Base-by-base conservation (phyloP, 2,329 filamentous ascomycete species). In the Graphium sp. region DNA sequence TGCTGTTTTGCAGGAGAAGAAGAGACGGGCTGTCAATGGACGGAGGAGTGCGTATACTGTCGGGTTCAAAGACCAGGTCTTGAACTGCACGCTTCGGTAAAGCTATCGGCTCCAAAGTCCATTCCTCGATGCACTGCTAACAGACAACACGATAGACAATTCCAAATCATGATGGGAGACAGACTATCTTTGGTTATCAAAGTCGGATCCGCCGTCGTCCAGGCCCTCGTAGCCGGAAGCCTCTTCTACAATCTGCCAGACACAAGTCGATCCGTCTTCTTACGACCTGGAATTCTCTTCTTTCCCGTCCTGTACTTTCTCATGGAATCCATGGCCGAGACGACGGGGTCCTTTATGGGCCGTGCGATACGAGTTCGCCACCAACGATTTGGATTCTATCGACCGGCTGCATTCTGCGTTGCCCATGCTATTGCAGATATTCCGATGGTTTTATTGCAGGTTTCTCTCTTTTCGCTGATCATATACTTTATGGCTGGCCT, bases 161-260 rank as follows among this genome's bases (percentile, higher is more conserved):
- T 43, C 26, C 44, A 45, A 25, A 41, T 45, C 17, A 42, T 48
- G 34, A 40, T 46, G 33, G 46, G 47, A 11, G 44, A 50, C 33
- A 36, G 45, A 12, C 26, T 45, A 6, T 41, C 48, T 1, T 43
- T 49, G 8, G 35, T 40, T 7, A 36, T 46, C 11, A 42, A 48
- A 24, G 31, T 69, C 2, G 58, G 69, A 34, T 74, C 77, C 40
- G 74, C 78, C 40, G 60, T 66, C 22, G 54, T 70, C 35, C 66
- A 78, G 53, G 66, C 73, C 19, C 52, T 82, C 27, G 66, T 82
- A 37, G 63, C 77, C 29, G 69, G 37, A 58, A 67, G 45, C 30
- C 61, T 81, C 32, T 81, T 80, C 47, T 81, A 66, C 54, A 67
- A 78, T 41, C 49, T 78, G 13, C 44, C 55, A 6, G 35, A 50